phyloP scores from a whole-genome alignment of 225 moss, liverwort and hornwort species.

The Polytrichum commune region DNA sequence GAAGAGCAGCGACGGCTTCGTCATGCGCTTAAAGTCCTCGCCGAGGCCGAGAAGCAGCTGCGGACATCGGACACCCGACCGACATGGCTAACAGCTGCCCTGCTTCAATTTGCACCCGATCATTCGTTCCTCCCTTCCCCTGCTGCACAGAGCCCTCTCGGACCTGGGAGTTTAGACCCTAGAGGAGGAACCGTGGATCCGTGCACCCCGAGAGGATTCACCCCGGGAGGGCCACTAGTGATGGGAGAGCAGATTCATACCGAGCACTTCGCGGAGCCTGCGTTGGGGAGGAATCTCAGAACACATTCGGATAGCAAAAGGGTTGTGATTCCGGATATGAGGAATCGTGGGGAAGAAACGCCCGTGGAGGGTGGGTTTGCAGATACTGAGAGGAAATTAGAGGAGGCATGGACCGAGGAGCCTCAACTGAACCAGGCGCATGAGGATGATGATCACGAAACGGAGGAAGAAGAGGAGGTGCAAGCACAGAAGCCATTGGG shows the following conservation, averaged over 20 bases:
- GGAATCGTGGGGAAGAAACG: neutral
- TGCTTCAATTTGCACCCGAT: slow-evolving; percentile 90
- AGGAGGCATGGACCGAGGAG: slow-evolving; percentile 42
- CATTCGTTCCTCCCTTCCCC: slow-evolving; percentile 82
- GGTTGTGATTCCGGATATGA: slow-evolving; percentile 4
- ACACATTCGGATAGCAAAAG: slow-evolving; percentile 14
- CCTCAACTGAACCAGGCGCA: slow-evolving; percentile 32
- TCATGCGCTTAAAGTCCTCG: slow-evolving; percentile 71
- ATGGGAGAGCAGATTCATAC: neutral
- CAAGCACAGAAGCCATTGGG: neutral
- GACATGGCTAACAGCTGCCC: slow-evolving; percentile 85
- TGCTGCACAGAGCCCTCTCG: slow-evolving; percentile 34
- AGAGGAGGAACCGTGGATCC: slow-evolving; percentile 14
- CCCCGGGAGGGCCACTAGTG: slow-evolving; percentile 17
- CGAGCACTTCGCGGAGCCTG: neutral
- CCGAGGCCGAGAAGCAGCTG: slow-evolving; percentile 87
- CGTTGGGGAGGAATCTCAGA: neutral
- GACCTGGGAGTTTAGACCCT: slow-evolving; percentile 29
- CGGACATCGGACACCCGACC: slow-evolving; percentile 67
- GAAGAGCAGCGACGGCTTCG: slow-evolving; percentile 81
- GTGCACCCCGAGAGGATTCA: slow-evolving; percentile 28
- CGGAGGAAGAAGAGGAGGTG: neutral
- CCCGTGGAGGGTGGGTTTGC: slow-evolving; percentile 22
- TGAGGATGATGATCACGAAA: neutral
- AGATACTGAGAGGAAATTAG: slow-evolving; percentile 43